Evolutionary conservation across 805 yeast species (phyloP), one percentile per base, ranked within the genome.

Genomic region (Groenewaldozyma tartarivorans): DNA sequence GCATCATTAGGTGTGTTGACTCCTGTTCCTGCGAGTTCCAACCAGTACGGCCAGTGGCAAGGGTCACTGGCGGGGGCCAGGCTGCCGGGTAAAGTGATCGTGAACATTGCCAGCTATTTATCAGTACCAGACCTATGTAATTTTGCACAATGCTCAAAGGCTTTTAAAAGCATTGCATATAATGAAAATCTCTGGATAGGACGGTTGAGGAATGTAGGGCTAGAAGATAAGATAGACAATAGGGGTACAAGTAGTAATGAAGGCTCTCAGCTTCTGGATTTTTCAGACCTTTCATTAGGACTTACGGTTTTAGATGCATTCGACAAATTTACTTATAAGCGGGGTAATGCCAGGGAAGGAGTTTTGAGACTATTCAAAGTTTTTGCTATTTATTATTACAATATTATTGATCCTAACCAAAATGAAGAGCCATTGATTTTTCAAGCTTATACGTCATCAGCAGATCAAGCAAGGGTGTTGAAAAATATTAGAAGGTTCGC

Each of bases 391-490:
- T 67, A 68, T 44, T 75, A 74, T 53, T 49, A 49, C n/a, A 77
- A 75, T 46, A 53, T 74, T 20, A 60, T 63, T 16, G 48, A 59
- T 6, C 64, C 71, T 1, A 42, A 45, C 4, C 45, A 58, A 3
- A 69, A 63, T 43, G 62, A 63, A 31, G 65, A 64, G 37, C 63
- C 76, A 6, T 54, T 60, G 22, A 61, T 74, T n/a, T 72, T 74
- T 54, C 63, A 61, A 38, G 63, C 60, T 15, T 74, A 58, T 48
- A 62, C 64, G 15, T 64, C 69, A 16, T 79, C 80, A 0, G 69
- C 67, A 39, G 71, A 71, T 7, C 80, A 75, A 47, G 72, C 77
- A 4, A 57, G 57, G 36, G 61, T 72, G 2, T 53, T 75, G 27
- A 54, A 56, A 16, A 67, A 68, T 39, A 57, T 75, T 11, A 50